Evolutionary conservation across 139 green algal species (phyloP).

Genomic region (Mychonastes homosphaera): DNA sequence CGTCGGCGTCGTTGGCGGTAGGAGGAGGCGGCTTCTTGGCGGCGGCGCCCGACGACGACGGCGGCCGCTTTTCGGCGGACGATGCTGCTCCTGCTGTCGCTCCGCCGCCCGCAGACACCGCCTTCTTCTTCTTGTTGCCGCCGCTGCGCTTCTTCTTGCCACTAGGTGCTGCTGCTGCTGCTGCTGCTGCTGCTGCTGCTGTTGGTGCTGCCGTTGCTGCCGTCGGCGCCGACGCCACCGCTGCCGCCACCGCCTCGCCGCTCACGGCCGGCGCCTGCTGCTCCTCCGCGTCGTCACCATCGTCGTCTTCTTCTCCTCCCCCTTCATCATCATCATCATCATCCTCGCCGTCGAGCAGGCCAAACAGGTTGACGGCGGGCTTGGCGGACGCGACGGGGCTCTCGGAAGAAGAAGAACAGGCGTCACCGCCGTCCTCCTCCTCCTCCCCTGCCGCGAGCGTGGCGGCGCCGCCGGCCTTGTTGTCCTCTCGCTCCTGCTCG

Average conservation of each 20-base stretch:
- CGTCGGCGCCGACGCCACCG: no score
- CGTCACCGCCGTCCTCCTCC: slow-evolving; percentile 6
- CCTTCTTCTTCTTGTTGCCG: slow-evolving; percentile 24
- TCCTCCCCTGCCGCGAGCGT: slow-evolving; percentile 1
- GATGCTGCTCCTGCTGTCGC: background rate
- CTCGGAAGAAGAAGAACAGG: no score
- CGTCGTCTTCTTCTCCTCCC: background rate
- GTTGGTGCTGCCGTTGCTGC: no score
- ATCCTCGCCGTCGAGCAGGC: slow-evolving; percentile 51
- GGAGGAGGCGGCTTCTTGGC: no score
- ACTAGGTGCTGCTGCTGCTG: background rate
- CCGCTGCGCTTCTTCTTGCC: background rate
- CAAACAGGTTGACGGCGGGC: slow-evolving; percentile 56
- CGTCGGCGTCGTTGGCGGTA: slow-evolving; percentile 27
- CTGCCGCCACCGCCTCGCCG: no score
- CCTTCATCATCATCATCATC: no score
- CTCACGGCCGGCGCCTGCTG: background rate
- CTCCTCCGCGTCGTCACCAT: slow-evolving; percentile 8
- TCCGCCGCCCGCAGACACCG: slow-evolving; percentile 3
- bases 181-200: slow-evolving; percentile 9
- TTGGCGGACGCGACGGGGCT: background rate
- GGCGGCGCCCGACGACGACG: no score
- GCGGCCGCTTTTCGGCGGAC: slow-evolving; percentile 8
- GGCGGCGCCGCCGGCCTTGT: background rate
- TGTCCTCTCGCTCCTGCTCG: slow-evolving; percentile 7